Evolutionary conservation across 1,284 basidiomycete species (phyloP), one percentile per base, ranked within the genome.

Genomic region (Microbotryomycetes sp.): DNA sequence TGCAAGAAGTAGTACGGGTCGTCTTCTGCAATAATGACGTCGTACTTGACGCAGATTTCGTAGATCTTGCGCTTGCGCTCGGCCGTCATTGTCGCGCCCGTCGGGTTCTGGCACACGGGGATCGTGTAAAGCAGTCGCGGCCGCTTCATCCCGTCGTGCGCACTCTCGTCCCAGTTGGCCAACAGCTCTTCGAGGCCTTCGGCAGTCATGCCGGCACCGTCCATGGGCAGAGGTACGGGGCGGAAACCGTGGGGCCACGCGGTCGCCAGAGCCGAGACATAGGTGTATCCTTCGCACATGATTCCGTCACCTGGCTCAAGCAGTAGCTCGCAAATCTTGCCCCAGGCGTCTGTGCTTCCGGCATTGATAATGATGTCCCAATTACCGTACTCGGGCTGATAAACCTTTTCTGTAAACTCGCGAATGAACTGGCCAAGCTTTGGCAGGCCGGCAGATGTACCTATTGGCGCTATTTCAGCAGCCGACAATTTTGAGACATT

Each of bases 41-140:
- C 85, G 73, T 83, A 90, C 76, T 89, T 85, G 56, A 85, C 82
- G 64, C 86, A 88, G 60, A 91, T 79, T 28, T 83, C 81, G 74
- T 91, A 91, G 58, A 91, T 86, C 56, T 81, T 82, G 74, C 85
- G 82, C 78, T 90, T 90, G 66, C 88, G 79, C 59, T 79, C 73
- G 3, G 76, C 74, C n/a, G 79, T 75, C 82, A 87, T 45, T 6
- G 64, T 62, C 18, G 83, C 79, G 35, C 89, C 89, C 5, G 84
- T 86, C 1, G 88, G 88, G 75, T 91, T 91, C 76, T 91, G 88
- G 28, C 85, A 85, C 35, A 86, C 76, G 0, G 86, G 85, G 4
- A 88, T 79, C 1, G 83, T 85, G 73, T 90, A 90, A 73, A 90
- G 79, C 21, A 91, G 81, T 69, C 82, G 83, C 29, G 87, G 88